Evolutionary conservation across 2,329 filamentous ascomycete species (phyloP).

Genomic region (Aspergillus ibericus): DNA sequence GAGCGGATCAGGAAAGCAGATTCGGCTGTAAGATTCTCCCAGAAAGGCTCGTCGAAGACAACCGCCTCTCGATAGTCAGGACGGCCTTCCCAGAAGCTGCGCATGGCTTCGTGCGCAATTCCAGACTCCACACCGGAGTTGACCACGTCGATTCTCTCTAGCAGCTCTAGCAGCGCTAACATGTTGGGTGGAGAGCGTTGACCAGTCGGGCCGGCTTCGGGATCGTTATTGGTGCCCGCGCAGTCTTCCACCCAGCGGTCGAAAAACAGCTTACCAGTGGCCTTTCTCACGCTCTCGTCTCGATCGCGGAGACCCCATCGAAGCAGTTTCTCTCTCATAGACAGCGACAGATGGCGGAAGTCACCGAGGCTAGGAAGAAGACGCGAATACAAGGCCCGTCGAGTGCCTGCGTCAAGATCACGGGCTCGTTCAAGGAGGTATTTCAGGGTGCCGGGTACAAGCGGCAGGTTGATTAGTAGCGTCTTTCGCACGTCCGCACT

Average conservation of each 20-base stretch:
- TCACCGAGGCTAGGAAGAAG: conserved; percentile 86
- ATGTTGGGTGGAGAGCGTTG: conserved; percentile 66
- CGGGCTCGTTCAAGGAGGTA: conserved; percentile 87
- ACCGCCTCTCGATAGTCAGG: conserved; percentile 56
- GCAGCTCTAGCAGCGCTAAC: conserved; percentile 81
- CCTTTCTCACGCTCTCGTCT: conserved; percentile 91
- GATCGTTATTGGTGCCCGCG: conserved; percentile 64
- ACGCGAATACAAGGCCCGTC: conserved; percentile 81
- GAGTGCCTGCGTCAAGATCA: conserved; percentile 80
- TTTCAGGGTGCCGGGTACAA: conserved; percentile 76
- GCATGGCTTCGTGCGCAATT: conserved; percentile 91
- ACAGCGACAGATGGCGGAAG: conserved; percentile 88
- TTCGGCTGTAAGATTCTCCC: conserved; percentile 63
- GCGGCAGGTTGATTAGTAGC: conserved; percentile 84
- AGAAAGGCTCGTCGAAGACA: conserved; percentile 47
- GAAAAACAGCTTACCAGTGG: conserved; percentile 82
- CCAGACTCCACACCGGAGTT: conserved; percentile 88
- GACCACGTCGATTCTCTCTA: conserved; percentile 91
- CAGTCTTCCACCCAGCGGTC: conserved; percentile 99
- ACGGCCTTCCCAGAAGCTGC: conserved; percentile 90
- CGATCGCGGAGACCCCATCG: conserved; percentile 92
- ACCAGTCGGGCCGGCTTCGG: conserved; percentile 51
- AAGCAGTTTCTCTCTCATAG: conserved; percentile 91
- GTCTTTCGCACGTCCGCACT: conserved; percentile 90
- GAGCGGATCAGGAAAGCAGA: conserved; percentile 86